These are phyloP conservation scores for Coemansia sp. DNA, from an alignment of 192 early-diverging fungal species.

Conservation along the genomic window DNA sequence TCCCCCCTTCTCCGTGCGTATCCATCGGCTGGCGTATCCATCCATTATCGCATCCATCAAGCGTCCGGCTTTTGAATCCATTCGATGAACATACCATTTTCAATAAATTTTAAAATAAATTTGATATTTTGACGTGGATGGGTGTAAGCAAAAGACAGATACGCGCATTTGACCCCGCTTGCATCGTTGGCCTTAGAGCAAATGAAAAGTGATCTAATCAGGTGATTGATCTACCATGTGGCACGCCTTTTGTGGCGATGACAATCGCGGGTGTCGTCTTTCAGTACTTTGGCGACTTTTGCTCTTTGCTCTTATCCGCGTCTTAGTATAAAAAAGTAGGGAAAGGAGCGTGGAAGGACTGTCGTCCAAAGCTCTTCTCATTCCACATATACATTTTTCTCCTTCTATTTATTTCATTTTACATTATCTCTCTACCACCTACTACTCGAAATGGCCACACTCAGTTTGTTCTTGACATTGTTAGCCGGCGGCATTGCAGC, in stretches of 20 bases:
- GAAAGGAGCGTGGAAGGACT: not conserved
- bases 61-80: constrained; percentile 4
- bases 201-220: not conserved
- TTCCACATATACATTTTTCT: constrained; percentile 1
- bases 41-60: constrained; percentile 4
- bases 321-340: not conserved
- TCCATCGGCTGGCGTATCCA: constrained; percentile 6
- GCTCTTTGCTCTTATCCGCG: too few species aligned
- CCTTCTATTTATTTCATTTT: not conserved
- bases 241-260: not conserved
- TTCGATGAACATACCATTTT: not conserved
- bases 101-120: constrained; percentile 6
- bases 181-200: constrained; percentile 1
- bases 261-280: not conserved
- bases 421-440: not conserved
- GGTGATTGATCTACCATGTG: not conserved
- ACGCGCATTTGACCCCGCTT: not conserved
- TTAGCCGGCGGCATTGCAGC: constrained; percentile 14
- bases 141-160: constrained; percentile 7
- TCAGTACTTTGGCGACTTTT: not conserved
- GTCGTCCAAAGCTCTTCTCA: not conserved
- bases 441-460: constrained; percentile 2
- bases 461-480: constrained; percentile 13
- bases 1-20: not conserved
- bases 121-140: constrained; percentile 5